Evolutionary conservation across 1,139 yeast species (phyloP).

Genomic region (Suhomyces coccinellae): DNA sequence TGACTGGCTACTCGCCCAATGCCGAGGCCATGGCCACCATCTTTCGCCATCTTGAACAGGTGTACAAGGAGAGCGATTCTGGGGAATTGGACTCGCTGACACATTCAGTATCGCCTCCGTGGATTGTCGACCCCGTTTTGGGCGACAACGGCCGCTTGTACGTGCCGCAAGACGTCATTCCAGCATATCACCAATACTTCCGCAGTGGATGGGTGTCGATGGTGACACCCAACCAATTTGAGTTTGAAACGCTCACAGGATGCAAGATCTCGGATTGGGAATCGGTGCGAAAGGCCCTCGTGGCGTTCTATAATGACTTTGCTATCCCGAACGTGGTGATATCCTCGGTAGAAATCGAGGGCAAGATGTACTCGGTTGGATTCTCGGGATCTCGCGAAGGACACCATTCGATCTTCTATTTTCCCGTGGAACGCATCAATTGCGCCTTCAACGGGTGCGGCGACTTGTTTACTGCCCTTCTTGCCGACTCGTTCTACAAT

Average conservation of each 20-base stretch:
- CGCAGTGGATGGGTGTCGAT: constrained; percentile 31
- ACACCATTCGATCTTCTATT: constrained; percentile 21
- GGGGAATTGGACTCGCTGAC: background rate
- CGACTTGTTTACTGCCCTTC: constrained; percentile 43
- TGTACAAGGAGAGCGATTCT: constrained; percentile 16
- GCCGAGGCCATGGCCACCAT: constrained; percentile 52
- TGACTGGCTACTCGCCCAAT: constrained; percentile 75
- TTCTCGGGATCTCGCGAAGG: constrained; percentile 14
- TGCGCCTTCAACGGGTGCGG: constrained; percentile 50
- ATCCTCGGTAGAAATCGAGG: constrained; percentile 36
- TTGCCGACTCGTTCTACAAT: constrained; percentile 35
- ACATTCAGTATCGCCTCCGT: constrained; percentile 5
- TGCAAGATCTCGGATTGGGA: constrained; percentile 24
- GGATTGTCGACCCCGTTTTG: constrained; percentile 43
- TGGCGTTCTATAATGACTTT: constrained; percentile 22
- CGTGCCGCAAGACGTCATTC: constrained; percentile 36
- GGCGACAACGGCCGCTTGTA: constrained; percentile 44
- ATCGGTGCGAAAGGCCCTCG: constrained; percentile 24
- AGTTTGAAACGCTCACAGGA: constrained; percentile 36
- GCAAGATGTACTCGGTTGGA: constrained; percentile 38
- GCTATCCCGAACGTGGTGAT: constrained; percentile 33
- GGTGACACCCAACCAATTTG: constrained; percentile 45
- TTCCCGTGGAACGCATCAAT: constrained; percentile 34
- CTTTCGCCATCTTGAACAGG: constrained; percentile 37
- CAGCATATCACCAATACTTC: constrained; percentile 29